phyloP scores from a whole-genome alignment of 108 stramenopile species.

The Fragilaria crotonensis region DNA sequence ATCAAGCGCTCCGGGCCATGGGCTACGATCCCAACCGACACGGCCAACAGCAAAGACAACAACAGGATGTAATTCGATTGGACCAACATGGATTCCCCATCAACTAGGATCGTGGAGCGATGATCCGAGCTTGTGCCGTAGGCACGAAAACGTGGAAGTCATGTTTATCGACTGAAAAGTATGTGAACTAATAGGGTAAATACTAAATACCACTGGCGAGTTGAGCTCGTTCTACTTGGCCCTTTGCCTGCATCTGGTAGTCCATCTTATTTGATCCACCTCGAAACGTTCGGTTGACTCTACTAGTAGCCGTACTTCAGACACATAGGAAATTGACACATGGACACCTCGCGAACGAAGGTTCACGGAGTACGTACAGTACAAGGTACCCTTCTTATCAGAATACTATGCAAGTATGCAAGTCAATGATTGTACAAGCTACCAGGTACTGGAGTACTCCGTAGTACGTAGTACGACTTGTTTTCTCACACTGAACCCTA shows the following conservation, averaged over 20 bases:
- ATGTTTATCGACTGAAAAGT: background rate
- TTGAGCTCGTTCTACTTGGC: background rate
- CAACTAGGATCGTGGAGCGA: background rate
- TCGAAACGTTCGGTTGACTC: too few relatives aligned
- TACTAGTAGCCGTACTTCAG: too few relatives aligned
- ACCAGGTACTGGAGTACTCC: too few relatives aligned
- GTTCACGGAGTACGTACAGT: too few relatives aligned
- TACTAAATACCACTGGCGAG: background rate
- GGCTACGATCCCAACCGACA: conserved; percentile 8
- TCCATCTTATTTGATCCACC: background rate
- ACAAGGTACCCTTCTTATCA: too few relatives aligned
- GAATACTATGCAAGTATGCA: too few relatives aligned
- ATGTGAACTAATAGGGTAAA: background rate
- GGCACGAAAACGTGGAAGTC: background rate
- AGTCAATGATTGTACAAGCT: too few relatives aligned
- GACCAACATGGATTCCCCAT: conserved; percentile 10
- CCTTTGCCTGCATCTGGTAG: background rate
- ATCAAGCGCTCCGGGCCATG: conserved; percentile 10
- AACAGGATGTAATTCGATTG: background rate
- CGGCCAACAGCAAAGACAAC: background rate
- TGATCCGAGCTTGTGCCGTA: background rate
- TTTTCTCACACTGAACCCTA: too few relatives aligned
- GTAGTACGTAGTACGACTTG: too few relatives aligned
- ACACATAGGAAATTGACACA: too few relatives aligned
- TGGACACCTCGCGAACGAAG: too few relatives aligned